Conservation (phyloP, 805 yeast species). For the Pachysolen tannophilus region DNA sequence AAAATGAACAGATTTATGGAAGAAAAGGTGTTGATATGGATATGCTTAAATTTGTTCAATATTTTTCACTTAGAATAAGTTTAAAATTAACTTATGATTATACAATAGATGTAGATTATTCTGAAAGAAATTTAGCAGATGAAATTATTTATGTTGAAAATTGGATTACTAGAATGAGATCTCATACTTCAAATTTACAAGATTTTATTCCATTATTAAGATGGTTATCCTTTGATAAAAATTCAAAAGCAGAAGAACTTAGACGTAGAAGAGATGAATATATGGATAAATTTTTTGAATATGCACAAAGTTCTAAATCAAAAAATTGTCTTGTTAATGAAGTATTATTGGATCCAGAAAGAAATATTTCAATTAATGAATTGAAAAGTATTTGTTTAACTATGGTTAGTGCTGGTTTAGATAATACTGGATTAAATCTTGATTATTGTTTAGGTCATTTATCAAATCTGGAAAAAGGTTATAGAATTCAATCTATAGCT, state of each 20-base stretch:
- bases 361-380: slow-evolving; percentile 29
- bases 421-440: slow-evolving; percentile 59
- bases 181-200: slow-evolving; percentile 45
- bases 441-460: slow-evolving; percentile 56
- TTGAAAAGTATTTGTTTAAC: slow-evolving; percentile 57
- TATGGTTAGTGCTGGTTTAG: slow-evolving; percentile 75
- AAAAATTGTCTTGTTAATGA: slow-evolving; percentile 18
- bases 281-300: slow-evolving; percentile 30
- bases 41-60: slow-evolving; percentile 34
- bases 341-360: slow-evolving; percentile 13
- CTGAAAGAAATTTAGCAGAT: slow-evolving; percentile 31
- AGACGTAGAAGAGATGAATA: slow-evolving; percentile 40
- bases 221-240: slow-evolving; percentile 16
- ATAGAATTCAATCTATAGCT: slow-evolving; percentile 35
- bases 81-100: slow-evolving; percentile 46
- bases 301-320: slow-evolving; percentile 6
- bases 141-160: slow-evolving; percentile 50
- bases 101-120: slow-evolving; percentile 31
- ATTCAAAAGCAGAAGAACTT: slow-evolving; percentile 20
- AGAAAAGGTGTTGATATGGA: slow-evolving; percentile 25
- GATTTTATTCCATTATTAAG: slow-evolving; percentile 47
- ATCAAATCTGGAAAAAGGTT: slow-evolving; percentile 31
- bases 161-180: slow-evolving; percentile 45
- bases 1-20: slow-evolving; percentile 10
- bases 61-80: slow-evolving; percentile 43